Evolutionary conservation across 2,329 filamentous ascomycete genomes (phyloP).

Genomic region (Penicillium hesseltinei): DNA sequence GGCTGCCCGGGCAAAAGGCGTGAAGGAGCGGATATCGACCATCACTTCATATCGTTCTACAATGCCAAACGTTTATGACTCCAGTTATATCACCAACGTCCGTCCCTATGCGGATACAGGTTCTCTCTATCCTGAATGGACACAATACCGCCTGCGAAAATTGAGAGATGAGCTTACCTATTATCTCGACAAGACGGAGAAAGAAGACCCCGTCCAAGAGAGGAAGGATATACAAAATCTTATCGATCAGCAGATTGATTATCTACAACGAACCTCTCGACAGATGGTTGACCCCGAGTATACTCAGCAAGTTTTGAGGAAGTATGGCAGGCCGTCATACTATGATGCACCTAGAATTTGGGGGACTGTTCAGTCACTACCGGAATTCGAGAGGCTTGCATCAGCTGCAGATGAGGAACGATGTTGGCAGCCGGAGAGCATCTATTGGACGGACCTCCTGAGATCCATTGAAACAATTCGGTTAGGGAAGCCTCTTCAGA

Average conservation of each 20-base stretch:
- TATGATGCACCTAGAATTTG: constrained; percentile 14
- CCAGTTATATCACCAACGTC: constrained; percentile 24
- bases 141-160: constrained; percentile 22
- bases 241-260: constrained; percentile 12
- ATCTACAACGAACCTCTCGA: constrained; percentile 13
- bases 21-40: constrained; percentile 26
- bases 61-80: constrained; percentile 19
- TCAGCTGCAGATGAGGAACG: constrained; percentile 6
- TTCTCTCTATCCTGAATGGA: constrained; percentile 24
- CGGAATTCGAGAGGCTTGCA: constrained; percentile 10
- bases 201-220: neutral
- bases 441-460: constrained; percentile 15
- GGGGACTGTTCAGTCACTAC: constrained; percentile 8
- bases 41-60: constrained; percentile 29
- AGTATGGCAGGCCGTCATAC: constrained; percentile 12
- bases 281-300: constrained; percentile 15
- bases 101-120: constrained; percentile 19
- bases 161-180: constrained; percentile 13
- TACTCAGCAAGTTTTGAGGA: constrained; percentile 2
- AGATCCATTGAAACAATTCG: constrained; percentile 12
- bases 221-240: constrained; percentile 1
- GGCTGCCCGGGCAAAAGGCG: constrained; percentile 25
- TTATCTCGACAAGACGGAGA: constrained; percentile 4
- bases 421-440: constrained; percentile 10
- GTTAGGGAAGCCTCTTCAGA: constrained; percentile 5